Evolutionary conservation across 225 moss, liverwort and hornwort genomes (phyloP), one percentile per base, ranked within the genome.

Genomic region (Climacium dendroides): DNA sequence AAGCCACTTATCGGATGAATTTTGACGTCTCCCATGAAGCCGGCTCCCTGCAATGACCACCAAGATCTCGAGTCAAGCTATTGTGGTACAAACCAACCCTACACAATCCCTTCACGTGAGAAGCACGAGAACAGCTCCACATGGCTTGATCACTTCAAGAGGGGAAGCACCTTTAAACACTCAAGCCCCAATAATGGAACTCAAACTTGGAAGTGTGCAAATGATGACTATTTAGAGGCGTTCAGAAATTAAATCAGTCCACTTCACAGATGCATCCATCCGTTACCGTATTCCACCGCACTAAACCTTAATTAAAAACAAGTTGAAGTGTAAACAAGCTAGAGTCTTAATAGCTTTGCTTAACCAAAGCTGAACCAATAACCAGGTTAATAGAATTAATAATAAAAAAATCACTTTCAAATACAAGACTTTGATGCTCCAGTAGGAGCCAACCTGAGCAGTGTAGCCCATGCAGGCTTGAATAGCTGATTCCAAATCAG

Each of bases 401-500:
- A 43, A 55, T 15, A 0, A 64, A 53, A 70, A 45, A 11, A 26
- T 34, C 45, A 58, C 29, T 78, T 76, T 53, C 64, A 72, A 58
- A 52, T 77, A 43, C 39, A 82, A 45, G 41, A 4, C 48, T 59
- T 66, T 23, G 24, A 79, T 75, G 54, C 69, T 61, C 50, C 53
- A 82, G 25, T 79, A 39, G 61, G 78, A 79, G 87, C 86, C 24
- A 91, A 97, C 97, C 89, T 95, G 91, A 73, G 97, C 91, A 69
- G 93, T 91, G 88, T 98, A 98, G 63, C 98, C 98, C 97, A 98
- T 97, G 63, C 97, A 95, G 20, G 95, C 74, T 72, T 93, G 97
- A 83, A 98, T 76, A 30, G 98, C 97, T 82, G 98, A 98, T 88
- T 98, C 98, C 84, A 98, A 88, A 88, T 98, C 97, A 77, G 98